Conservation (phyloP, 2,329 filamentous ascomycete genomes). For the Mycosphaerelloides madeirae region DNA sequence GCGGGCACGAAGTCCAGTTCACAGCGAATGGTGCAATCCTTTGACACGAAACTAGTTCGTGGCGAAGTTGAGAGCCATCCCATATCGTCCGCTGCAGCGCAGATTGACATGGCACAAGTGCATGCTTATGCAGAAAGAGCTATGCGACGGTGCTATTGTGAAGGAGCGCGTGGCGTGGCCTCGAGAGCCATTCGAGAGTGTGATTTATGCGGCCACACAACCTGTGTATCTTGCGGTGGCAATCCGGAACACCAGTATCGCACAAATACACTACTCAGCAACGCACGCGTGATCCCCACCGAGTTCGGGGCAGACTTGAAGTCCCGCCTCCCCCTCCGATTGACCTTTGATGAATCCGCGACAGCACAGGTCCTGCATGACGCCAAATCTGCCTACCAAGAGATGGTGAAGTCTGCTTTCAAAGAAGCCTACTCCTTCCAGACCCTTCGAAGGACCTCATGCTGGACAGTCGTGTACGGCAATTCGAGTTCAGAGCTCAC, state of each 20-base stretch:
- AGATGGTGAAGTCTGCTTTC: conserved; percentile 32
- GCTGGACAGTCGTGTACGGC: conserved; percentile 43
- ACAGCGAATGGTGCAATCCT: too few species aligned
- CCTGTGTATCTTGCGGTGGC: conserved; percentile 50
- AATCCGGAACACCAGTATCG: conserved; percentile 50
- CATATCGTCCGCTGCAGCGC: too few species aligned
- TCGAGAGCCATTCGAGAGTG: conserved; percentile 45
- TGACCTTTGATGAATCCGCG: conserved; percentile 8
- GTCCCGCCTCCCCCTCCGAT: conserved; percentile 17
- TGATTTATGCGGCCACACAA: conserved; percentile 50
- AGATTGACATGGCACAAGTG: conserved; percentile 7
- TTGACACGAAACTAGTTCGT: too few species aligned
- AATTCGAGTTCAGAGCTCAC: conserved; percentile 34
- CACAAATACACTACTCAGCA: conserved; percentile 2
- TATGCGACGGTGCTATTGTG: conserved; percentile 49
- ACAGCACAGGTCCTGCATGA: neutral
- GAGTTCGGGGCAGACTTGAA: conserved; percentile 20
- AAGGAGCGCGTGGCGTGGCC: conserved; percentile 43
- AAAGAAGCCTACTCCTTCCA: conserved; percentile 33
- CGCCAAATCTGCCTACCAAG: conserved; percentile 22
- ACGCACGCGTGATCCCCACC: conserved; percentile 28
- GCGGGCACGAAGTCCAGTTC: too few species aligned
- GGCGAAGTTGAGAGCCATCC: too few species aligned
- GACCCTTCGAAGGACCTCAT: conserved; percentile 27
- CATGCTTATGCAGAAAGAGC: conserved; percentile 8